phyloP scores from a whole-genome alignment of 169 alveolate species.

The Eimeria necatrix region DNA sequence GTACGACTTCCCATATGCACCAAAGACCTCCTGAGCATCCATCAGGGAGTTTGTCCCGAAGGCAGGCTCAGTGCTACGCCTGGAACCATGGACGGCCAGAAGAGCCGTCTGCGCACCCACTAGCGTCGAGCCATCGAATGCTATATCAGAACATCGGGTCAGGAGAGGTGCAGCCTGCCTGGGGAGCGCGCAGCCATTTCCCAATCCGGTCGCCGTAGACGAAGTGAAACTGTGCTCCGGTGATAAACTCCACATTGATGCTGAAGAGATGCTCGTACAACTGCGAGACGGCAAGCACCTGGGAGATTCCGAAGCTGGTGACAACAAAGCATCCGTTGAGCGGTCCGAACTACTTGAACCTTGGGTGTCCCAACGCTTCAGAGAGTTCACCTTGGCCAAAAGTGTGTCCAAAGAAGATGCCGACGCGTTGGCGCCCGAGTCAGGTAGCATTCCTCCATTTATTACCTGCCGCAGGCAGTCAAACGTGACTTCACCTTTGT shows the following conservation, averaged over 20 bases:
- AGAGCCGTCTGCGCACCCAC: conserved; percentile 1
- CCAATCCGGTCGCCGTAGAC: neutral
- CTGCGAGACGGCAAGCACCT: conserved; percentile 22
- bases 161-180: neutral
- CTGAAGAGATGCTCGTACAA: neutral
- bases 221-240: conserved; percentile 40
- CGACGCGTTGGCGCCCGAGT: neutral
- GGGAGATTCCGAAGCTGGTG: conserved; percentile 38
- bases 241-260: conserved; percentile 39
- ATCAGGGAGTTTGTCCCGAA: neutral
- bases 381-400: neutral
- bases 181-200: neutral
- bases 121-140: neutral
- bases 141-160: neutral
- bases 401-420: conserved; percentile 16
- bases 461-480: conserved; percentile 39
- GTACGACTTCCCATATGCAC: conserved; percentile 3
- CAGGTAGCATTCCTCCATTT: neutral
- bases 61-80: conserved; percentile 31
- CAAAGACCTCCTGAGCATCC: conserved; percentile 20
- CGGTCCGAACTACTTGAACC: conserved; percentile 53
- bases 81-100: neutral
- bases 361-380: conserved; percentile 38
- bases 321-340: conserved; percentile 15
- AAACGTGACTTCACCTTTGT: neutral